Evolutionary conservation across 495 filamentous ascomycete genomes (phyloP).

Genomic region (Xylaria acuta): DNA sequence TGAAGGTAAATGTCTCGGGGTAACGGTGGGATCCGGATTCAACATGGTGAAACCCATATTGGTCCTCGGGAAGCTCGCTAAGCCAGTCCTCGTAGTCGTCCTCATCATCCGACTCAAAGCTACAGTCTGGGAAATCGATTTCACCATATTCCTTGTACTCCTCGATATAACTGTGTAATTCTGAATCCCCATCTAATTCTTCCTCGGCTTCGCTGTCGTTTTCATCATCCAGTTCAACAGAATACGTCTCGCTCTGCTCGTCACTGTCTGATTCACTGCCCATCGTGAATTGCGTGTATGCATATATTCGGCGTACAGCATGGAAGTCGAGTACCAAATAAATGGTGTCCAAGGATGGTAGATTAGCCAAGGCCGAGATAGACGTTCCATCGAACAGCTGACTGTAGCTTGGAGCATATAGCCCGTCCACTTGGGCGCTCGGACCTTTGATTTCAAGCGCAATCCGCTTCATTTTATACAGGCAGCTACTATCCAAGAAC

Average conservation of each 20-base stretch:
- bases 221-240: not conserved
- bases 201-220: not conserved
- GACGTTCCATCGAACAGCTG: not conserved
- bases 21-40: not conserved
- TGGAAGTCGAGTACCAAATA: not conserved
- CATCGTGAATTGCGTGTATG: not conserved
- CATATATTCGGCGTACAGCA: not conserved
- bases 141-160: not conserved
- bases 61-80: not conserved
- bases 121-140: not conserved
- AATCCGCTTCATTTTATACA: not conserved
- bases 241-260: not conserved
- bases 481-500: too few species aligned
- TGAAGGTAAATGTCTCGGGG: not conserved
- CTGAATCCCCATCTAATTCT: not conserved
- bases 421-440: not conserved
- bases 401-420: not conserved
- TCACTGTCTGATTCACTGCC: not conserved
- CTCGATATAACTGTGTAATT: not conserved
- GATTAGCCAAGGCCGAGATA: not conserved
- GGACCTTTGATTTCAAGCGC: not conserved
- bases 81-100: not conserved
- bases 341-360: not conserved
- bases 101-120: not conserved
- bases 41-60: conserved; percentile 3